Evolutionary conservation across 2,329 filamentous ascomycete species (phyloP).

Genomic region (Plectosphaerella sp.): DNA sequence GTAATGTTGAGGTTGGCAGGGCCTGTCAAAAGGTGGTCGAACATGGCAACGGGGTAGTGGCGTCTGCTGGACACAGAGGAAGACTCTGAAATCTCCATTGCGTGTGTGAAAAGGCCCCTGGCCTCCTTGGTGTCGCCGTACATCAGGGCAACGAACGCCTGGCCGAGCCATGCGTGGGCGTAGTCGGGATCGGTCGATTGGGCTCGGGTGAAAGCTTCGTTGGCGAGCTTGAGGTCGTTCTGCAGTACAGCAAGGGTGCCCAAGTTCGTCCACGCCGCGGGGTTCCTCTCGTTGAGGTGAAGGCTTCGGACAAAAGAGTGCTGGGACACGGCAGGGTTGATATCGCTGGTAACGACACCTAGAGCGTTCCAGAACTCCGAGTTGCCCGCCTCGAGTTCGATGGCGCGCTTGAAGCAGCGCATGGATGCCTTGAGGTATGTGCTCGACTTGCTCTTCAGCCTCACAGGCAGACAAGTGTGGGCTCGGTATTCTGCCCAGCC

Average conservation of each 20-base stretch:
- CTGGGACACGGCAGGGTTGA: conserved; percentile 85
- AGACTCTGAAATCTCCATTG: conserved; percentile 85
- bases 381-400: conserved; percentile 92
- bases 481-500: conserved; percentile 90
- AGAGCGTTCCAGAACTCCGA: conserved; percentile 96
- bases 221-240: conserved; percentile 79
- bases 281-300: conserved; percentile 85
- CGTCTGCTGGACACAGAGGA: conserved; percentile 68
- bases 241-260: conserved; percentile 82
- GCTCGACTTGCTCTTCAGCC: conserved; percentile 52
- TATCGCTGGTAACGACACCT: conserved; percentile 80
- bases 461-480: conserved; percentile 58
- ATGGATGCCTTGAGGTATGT: conserved; percentile 77
- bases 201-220: conserved; percentile 82
- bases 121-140: conserved; percentile 74
- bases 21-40: conserved; percentile 70
- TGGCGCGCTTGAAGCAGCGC: conserved; percentile 89
- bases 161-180: conserved; percentile 88
- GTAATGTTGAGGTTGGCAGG: conserved; percentile 45
- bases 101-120: conserved; percentile 82
- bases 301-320: conserved; percentile 90
- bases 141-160: conserved; percentile 78
- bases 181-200: conserved; percentile 95
- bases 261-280: conserved; percentile 85
- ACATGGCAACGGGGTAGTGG: conserved; percentile 75